Evolutionary conservation across 1,139 yeast genomes (phyloP), one percentile per base, ranked within the genome.

Genomic region (Geotrichum restrictum): DNA sequence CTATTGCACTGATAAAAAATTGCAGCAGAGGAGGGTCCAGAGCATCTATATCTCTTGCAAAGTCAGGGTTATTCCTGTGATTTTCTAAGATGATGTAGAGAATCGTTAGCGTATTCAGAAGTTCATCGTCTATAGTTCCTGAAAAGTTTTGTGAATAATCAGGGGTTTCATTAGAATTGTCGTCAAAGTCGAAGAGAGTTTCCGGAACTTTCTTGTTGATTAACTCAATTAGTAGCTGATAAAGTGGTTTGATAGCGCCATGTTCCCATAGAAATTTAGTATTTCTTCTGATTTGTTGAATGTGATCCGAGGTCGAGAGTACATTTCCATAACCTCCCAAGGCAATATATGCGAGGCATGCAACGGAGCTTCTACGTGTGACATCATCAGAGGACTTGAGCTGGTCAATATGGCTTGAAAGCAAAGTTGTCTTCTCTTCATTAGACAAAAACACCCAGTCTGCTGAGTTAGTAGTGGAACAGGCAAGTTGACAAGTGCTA

Each of bases 1-100:
- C 89, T 11, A 87, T 73, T 49, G 79, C 76, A 32, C 70, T 67
- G 1, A 83, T 69, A 10, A 87, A 62, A 16, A 68, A 69, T 1
- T 74, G 60, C 44, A 87, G 59, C 1, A 84, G 42, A 37, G 61
- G 55, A 7, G 68, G 66, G 5, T 76, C 71, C 0, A 66, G 45
- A 2, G 66, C 60, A 3, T 62, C 64, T 44, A 76, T 59, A 32
- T 62, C 58, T 1, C 60, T 53, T 56, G 65, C 57, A 41, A 68
- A 59, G 43, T 49, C 51, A 54, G 63, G 34, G 50, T 57, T 56
- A 13, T 59, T 59, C 13, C 77, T 51, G 31, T 69, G 60, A 1
- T 69, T 66, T 54, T 70, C 73, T 10, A 78, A 58, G 50, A 78
- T 63, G 51, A 82, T 72, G 62, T 80, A 85, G 1, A 83, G 56